Evolutionary conservation across 495 filamentous ascomycete genomes (phyloP), one percentile per base, ranked within the genome.

Genomic region (Margaritispora aquatica): DNA sequence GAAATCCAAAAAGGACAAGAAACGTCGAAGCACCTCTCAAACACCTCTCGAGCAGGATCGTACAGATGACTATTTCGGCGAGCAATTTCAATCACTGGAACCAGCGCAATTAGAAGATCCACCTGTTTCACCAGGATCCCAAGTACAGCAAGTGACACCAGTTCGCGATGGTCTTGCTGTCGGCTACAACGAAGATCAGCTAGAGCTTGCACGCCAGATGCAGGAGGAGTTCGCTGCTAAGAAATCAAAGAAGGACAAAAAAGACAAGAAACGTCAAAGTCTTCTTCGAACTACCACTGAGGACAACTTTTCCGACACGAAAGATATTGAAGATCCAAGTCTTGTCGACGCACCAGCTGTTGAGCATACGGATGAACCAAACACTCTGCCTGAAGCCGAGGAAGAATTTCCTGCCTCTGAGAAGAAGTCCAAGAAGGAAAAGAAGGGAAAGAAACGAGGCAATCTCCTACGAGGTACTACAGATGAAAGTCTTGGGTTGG

Each of bases 391-490:
- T 31, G 53, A 77, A 70, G 70, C 71, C 26, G 66, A 70, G 54
- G 65, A 69, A 26, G 64, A 70, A 26, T 51, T 57, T 23, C 55
- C 57, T 51, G 61, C 54, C 55, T 56, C 52, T 55, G 54, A 26
- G 41, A 71, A 66, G 22, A 74, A 70, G 60, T 58, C 75, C 65
- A 79, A 74, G 72, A 76, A 75, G 72, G 80, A 76, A 69, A 70
- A 61, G 53, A 63, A 73, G 59, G 64, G 60, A 70, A 72, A 61
- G 44, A 64, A 64, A 19, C 53, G 58, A 1, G 26, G 46, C 56
- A 69, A 52, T 52, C 58, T 55, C 20, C 56, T 46, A 0, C 59
- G 58, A 3, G 15, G 38, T n/a, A 44, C 38, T 9, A 44, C 38
- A 44, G 17, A 44, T 44, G 38, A 44, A n/a, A 17, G 19, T 44